phyloP scores from a whole-genome alignment of 1,139 yeast species.

The Protomyces lactucae-debilis region DNA sequence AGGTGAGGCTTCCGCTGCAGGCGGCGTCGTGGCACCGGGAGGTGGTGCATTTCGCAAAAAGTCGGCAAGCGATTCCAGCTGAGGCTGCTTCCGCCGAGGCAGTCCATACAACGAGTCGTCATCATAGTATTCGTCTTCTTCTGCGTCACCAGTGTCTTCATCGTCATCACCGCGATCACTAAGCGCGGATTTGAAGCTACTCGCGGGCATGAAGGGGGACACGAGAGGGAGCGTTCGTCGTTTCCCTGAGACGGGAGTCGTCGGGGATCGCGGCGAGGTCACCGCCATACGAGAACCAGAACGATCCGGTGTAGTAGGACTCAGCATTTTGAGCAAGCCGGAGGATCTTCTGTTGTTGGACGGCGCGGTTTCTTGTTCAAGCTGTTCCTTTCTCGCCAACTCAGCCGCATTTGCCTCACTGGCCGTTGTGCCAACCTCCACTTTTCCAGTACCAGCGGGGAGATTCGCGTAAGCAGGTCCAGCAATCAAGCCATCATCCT shows the following conservation, averaged over 20 bases:
- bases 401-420: not conserved
- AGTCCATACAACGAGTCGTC: conserved; percentile 18
- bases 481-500: conserved; percentile 9
- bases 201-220: not conserved
- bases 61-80: conserved; percentile 19
- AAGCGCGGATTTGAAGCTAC: not conserved
- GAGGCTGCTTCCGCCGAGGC: conserved; percentile 10
- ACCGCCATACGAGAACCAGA: not conserved
- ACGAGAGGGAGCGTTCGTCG: not conserved
- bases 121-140: conserved; percentile 2
- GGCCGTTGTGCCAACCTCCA: not conserved
- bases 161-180: not conserved
- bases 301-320: not conserved
- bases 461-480: conserved; percentile 10
- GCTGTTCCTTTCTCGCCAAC: not conserved
- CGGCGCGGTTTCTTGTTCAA: not conserved
- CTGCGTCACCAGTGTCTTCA: not conserved
- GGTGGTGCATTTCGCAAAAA: conserved; percentile 9
- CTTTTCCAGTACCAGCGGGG: not conserved
- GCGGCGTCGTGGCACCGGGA: not conserved
- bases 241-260: not conserved
- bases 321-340: not conserved
- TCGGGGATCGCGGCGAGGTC: not conserved
- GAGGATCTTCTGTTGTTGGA: not conserved
- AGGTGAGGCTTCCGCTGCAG: not conserved